phyloP scores from a whole-genome alignment of 1,284 basidiomycete genomes.

The Phlebopus sp. region DNA sequence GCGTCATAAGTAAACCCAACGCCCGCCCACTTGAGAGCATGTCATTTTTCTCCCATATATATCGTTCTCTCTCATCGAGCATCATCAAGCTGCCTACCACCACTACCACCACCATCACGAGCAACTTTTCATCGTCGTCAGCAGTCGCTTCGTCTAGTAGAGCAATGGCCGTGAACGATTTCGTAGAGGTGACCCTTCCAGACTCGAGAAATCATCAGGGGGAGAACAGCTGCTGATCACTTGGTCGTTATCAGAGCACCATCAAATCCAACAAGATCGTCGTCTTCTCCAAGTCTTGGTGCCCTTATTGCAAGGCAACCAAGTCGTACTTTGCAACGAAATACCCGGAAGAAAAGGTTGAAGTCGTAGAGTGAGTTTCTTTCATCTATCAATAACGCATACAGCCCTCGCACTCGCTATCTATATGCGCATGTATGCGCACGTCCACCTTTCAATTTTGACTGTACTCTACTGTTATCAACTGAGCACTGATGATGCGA shows the following conservation, averaged over 20 bases:
- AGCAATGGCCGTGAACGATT: slow-evolving; percentile 37
- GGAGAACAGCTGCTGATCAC: not conserved
- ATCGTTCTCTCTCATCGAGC: slow-evolving; percentile 19
- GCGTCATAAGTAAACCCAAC: not conserved
- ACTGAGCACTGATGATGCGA: no score
- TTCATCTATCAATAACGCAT: not conserved
- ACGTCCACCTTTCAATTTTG: no score
- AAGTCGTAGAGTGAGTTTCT: slow-evolving; percentile 57
- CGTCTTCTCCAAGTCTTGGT: slow-evolving; percentile 71
- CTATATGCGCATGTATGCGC: no score
- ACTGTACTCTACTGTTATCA: no score
- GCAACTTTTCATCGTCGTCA: slow-evolving; percentile 1
- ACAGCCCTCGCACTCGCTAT: no score
- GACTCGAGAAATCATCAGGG: not conserved
- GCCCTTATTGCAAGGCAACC: slow-evolving; percentile 57
- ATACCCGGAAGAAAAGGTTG: slow-evolving; percentile 47
- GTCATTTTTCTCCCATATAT: slow-evolving; percentile 20
- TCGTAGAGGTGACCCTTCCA: slow-evolving; percentile 38
- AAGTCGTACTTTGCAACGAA: slow-evolving; percentile 53
- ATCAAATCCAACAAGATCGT: slow-evolving; percentile 58
- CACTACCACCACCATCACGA: slow-evolving; percentile 5
- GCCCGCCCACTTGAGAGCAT: not conserved
- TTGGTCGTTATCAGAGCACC: slow-evolving; percentile 39
- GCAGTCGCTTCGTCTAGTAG: not conserved
- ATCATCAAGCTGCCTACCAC: not conserved